phyloP scores from a whole-genome alignment of 1,284 basidiomycete genomes.

The Moesziomyces globuligerus region DNA sequence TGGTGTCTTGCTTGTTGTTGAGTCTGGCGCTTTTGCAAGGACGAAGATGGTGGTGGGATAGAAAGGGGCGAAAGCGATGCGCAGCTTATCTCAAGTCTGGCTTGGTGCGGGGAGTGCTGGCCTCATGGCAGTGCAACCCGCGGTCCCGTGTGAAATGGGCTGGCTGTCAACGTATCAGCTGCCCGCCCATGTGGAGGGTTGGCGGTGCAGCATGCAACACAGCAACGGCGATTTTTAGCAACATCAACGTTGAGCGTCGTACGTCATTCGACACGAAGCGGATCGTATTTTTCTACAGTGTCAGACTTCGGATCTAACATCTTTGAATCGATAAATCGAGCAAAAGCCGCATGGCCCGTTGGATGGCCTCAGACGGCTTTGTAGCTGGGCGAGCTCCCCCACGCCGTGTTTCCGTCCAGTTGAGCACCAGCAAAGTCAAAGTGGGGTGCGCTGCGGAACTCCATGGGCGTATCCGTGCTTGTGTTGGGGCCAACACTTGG shows the following conservation, averaged over 20 bases:
- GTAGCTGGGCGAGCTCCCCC: slow-evolving; percentile 1
- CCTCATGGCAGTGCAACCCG: not conserved
- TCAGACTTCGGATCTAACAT: no score
- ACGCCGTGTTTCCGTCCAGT: slow-evolving; percentile 4
- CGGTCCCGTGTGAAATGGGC: not conserved
- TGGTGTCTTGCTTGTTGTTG: not conserved
- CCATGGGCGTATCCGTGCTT: no score
- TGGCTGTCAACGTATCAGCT: not conserved
- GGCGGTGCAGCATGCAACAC: not conserved
- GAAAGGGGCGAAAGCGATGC: not conserved
- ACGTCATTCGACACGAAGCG: not conserved
- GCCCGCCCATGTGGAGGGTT: not conserved
- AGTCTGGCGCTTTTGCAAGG: not conserved
- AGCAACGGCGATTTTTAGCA: no score
- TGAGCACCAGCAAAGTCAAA: slow-evolving; percentile 1
- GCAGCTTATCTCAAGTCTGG: no score
- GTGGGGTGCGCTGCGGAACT: not conserved
- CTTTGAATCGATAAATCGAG: rapidly evolving
- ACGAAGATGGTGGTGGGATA: not conserved
- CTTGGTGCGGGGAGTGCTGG: no score
- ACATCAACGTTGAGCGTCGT: not conserved
- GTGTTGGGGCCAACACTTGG: not conserved
- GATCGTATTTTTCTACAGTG: no score
- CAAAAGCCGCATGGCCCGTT: not conserved
- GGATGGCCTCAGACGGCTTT: not conserved